Evolutionary conservation across 208 protist genomes (phyloP).

Genomic region (Leptomonas seymouri): DNA sequence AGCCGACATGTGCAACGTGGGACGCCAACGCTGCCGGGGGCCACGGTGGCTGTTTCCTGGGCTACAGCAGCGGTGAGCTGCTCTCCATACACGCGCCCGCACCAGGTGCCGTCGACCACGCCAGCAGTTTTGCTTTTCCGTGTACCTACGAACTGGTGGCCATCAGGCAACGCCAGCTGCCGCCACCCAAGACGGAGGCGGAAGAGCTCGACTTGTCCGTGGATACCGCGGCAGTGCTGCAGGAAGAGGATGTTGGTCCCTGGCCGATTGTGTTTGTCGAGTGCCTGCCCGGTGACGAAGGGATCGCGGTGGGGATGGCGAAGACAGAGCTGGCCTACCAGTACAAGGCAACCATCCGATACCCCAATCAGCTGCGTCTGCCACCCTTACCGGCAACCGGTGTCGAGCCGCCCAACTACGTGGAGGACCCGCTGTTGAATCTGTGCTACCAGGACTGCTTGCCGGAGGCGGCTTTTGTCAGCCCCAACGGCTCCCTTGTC

Average conservation of each 20-base stretch:
- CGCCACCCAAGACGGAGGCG: slow-evolving; percentile 55
- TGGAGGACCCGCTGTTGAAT: slow-evolving; percentile 90
- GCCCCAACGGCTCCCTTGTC: slow-evolving; percentile 41
- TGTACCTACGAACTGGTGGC: slow-evolving; percentile 69
- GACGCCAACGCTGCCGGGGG: slow-evolving; percentile 30
- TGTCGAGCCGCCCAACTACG: slow-evolving; percentile 81
- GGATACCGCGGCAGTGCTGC: slow-evolving; percentile 42
- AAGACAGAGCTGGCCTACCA: slow-evolving; percentile 77
- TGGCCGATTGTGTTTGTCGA: slow-evolving; percentile 68
- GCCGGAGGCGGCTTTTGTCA: slow-evolving; percentile 43
- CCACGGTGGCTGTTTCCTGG: slow-evolving; percentile 63
- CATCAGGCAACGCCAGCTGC: slow-evolving; percentile 72
- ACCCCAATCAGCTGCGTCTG: slow-evolving; percentile 51
- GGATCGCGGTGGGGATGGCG: slow-evolving; percentile 57
- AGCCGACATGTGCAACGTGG: slow-evolving; percentile 72
- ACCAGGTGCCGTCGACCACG: slow-evolving; percentile 56
- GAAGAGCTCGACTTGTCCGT: slow-evolving; percentile 69
- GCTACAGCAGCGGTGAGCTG: slow-evolving; percentile 69
- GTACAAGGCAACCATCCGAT: slow-evolving; percentile 68
- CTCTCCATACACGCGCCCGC: slow-evolving; percentile 59
- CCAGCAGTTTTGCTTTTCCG: slow-evolving; percentile 69
- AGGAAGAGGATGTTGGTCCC: slow-evolving; percentile 83
- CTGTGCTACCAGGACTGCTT: slow-evolving; percentile 75
- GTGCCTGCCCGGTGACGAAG: slow-evolving; percentile 35
- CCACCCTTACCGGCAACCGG: slow-evolving; percentile 87